Percentiles rank a stretch among this genome's conserved stretches.
Evolutionary conservation across 2,329 filamentous ascomycete genomes (phyloP).

Genomic region (Phialophora tarda): DNA sequence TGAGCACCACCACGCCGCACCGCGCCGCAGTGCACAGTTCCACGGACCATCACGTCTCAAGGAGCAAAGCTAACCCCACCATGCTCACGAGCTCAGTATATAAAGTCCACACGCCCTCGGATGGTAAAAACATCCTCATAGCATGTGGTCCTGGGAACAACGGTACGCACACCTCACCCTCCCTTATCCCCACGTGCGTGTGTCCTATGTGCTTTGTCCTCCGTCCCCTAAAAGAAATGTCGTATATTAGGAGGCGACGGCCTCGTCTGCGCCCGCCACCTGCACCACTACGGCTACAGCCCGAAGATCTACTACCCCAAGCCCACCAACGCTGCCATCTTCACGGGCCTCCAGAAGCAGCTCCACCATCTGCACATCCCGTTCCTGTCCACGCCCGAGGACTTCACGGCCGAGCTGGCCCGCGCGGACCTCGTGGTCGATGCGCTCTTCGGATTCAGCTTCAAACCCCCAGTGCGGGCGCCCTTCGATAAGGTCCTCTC

Average conservation of each 20-base stretch:
- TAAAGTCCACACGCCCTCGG: conserved; percentile 75
- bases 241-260: conserved; percentile 77
- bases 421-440: conserved; percentile 83
- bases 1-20: conserved; percentile 45
- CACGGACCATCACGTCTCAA: neutral
- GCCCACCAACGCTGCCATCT: conserved; percentile 85
- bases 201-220: neutral
- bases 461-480: conserved; percentile 88
- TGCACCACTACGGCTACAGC: conserved; percentile 88
- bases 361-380: conserved; percentile 81
- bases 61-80: neutral
- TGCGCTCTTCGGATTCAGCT: conserved; percentile 95
- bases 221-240: neutral
- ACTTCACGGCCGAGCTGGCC: conserved; percentile 71
- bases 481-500: conserved; percentile 84
- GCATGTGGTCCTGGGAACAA: conserved; percentile 87
- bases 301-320: conserved; percentile 94
- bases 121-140: conserved; percentile 76
- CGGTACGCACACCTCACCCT: conserved; percentile 42
- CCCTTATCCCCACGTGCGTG: neutral
- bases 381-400: conserved; percentile 67
- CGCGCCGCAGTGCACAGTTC: too few relatives aligned
- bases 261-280: conserved; percentile 88
- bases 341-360: conserved; percentile 83
- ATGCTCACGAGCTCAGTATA: conserved; percentile 62